phyloP scores from a whole-genome alignment of 257 asterid genomes.

The Cinchona pubescens region DNA sequence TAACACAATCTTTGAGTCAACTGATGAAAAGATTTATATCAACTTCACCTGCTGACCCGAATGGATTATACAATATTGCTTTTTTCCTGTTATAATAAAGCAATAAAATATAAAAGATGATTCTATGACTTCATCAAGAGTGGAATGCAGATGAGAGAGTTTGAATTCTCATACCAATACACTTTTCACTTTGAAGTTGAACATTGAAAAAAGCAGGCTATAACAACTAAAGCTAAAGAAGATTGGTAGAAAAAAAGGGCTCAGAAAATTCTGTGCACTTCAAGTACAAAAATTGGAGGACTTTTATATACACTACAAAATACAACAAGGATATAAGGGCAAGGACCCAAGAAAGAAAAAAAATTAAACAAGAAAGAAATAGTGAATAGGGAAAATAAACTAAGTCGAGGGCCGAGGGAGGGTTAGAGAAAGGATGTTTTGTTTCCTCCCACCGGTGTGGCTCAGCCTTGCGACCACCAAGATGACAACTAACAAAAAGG shows the following conservation, averaged over 20 bases:
- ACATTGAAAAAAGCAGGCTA: background rate
- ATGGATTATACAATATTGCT: background rate
- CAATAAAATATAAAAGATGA: no score
- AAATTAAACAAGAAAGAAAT: constrained; percentile 8
- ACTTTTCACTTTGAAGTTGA: background rate
- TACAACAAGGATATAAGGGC: constrained; percentile 20
- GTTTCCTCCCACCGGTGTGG: constrained; percentile 9
- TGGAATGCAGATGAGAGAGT: background rate
- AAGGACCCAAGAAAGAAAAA: constrained; percentile 3
- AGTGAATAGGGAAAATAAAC: constrained; percentile 5
- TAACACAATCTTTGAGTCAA: background rate
- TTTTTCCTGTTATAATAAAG: no score
- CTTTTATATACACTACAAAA: constrained; percentile 27
- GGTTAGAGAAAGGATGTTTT: constrained; percentile 8
- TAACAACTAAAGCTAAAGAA: background rate
- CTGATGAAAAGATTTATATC: background rate
- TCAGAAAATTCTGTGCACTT: constrained; percentile 11
- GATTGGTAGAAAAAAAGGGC: background rate
- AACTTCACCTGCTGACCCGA: background rate
- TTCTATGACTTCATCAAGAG: background rate
- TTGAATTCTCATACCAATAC: background rate
- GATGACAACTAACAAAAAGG: constrained; percentile 10
- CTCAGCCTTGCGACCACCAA: constrained; percentile 17
- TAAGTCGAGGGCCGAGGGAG: constrained; percentile 5
- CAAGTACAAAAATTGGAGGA: constrained; percentile 21